Conservation (phyloP, 768 basidiomycete genomes). For the Suillus luteus region DNA sequence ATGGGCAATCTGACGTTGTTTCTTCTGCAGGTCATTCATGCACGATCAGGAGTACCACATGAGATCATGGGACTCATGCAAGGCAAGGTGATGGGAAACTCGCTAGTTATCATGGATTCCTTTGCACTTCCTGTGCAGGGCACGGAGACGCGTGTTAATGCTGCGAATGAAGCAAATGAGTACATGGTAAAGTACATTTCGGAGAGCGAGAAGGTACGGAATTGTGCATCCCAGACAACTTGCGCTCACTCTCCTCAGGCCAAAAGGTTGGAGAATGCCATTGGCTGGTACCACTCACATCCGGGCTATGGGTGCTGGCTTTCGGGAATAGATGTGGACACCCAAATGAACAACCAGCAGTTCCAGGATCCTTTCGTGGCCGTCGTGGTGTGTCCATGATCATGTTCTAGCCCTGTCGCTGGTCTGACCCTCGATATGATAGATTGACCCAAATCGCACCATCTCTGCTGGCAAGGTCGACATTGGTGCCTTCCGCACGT, state of each 20-base stretch:
- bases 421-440: background rate
- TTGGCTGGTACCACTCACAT: slow-evolving; percentile 99
- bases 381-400: slow-evolving; percentile 70
- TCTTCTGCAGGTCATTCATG: slow-evolving; percentile 86
- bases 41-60: slow-evolving; percentile 94
- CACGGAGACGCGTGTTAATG: slow-evolving; percentile 97
- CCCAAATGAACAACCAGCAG: slow-evolving; percentile 93
- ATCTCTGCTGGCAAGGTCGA: slow-evolving; percentile 98
- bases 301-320: slow-evolving; percentile 99
- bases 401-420: background rate
- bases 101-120: slow-evolving; percentile 89
- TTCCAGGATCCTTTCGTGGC: slow-evolving; percentile 97
- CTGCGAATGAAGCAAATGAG: slow-evolving; percentile 92
- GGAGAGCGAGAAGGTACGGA: slow-evolving; percentile 70
- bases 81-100: slow-evolving; percentile 83
- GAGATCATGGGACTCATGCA: slow-evolving; percentile 99
- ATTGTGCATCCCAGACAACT: slow-evolving; percentile 4
- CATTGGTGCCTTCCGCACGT: slow-evolving; percentile 98
- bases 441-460: slow-evolving; percentile 98
- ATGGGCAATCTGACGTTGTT: slow-evolving; percentile 13
- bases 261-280: slow-evolving; percentile 80
- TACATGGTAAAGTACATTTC: slow-evolving; percentile 97
- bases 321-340: slow-evolving; percentile 97
- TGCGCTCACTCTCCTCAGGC: slow-evolving; percentile 48
- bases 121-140: slow-evolving; percentile 98